Conservation (phyloP, 1,139 yeast genomes). For the Geotrichum citri-aurantii region DNA sequence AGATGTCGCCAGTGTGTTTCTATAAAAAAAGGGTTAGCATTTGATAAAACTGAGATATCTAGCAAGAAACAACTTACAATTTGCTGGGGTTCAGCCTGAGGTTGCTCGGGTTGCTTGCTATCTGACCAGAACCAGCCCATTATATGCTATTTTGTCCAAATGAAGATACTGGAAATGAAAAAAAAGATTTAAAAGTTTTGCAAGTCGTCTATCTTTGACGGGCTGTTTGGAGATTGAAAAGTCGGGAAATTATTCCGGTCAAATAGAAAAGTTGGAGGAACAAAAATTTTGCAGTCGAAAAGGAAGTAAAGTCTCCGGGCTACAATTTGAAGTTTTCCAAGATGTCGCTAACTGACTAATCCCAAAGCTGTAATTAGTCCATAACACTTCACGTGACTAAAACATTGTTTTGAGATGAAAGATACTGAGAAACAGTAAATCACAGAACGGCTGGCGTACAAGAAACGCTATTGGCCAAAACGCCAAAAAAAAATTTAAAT, state of each 20-base stretch:
- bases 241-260: background rate
- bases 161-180: background rate
- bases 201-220: background rate
- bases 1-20: slow-evolving; percentile 4
- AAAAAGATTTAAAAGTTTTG: background rate
- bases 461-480: background rate
- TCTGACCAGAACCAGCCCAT: slow-evolving; percentile 19
- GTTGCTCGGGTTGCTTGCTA: background rate
- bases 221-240: background rate
- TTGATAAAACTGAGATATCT: background rate
- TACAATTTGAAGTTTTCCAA: background rate
- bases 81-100: background rate
- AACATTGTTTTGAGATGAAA: background rate
- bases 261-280: background rate
- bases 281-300: background rate
- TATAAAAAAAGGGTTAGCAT: background rate
- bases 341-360: background rate
- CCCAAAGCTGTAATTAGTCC: background rate
- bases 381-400: background rate
- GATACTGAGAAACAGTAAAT: background rate
- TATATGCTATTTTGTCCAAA: background rate
- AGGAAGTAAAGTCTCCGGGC: background rate
- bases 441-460: background rate
- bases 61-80: background rate
- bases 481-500: background rate